Conservation (phyloP, 441 rosid species). For the Corymbia citriodora region DNA sequence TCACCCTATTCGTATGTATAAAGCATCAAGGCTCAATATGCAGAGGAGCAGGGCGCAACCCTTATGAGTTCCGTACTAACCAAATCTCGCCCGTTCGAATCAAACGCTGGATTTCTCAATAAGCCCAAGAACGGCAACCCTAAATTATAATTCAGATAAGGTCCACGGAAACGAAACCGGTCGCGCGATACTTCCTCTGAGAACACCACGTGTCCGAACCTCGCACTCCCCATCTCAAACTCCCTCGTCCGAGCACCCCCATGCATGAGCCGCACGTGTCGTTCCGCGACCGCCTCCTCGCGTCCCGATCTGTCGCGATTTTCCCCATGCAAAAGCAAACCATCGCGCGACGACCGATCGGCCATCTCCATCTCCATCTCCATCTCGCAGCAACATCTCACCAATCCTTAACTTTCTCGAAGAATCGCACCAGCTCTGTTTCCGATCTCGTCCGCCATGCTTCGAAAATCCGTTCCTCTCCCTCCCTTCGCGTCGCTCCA, state of each 20-base stretch:
- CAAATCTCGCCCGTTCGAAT: background rate
- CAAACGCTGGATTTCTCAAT: background rate
- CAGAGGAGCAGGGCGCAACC: too few species aligned
- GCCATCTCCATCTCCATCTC: background rate
- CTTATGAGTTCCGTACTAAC: background rate
- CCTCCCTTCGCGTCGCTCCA: background rate
- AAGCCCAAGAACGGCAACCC: background rate
- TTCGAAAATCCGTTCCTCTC: background rate
- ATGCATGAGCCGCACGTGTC: background rate
- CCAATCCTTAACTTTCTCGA: background rate
- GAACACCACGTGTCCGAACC: background rate
- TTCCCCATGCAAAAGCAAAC: background rate
- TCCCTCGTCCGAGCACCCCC: background rate
- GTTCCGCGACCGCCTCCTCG: background rate
- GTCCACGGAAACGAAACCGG: background rate
- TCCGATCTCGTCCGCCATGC: background rate
- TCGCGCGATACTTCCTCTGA: background rate
- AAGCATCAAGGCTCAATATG: too few species aligned
- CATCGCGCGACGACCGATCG: accelerated
- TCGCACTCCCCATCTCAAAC: background rate
- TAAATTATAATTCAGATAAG: background rate
- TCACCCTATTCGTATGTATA: too few species aligned
- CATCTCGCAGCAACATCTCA: background rate
- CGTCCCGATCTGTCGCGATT: background rate
- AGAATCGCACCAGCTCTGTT: background rate